Base-by-base conservation (phyloP, 768 basidiomycete species). In the Harrya chromipes region DNA sequence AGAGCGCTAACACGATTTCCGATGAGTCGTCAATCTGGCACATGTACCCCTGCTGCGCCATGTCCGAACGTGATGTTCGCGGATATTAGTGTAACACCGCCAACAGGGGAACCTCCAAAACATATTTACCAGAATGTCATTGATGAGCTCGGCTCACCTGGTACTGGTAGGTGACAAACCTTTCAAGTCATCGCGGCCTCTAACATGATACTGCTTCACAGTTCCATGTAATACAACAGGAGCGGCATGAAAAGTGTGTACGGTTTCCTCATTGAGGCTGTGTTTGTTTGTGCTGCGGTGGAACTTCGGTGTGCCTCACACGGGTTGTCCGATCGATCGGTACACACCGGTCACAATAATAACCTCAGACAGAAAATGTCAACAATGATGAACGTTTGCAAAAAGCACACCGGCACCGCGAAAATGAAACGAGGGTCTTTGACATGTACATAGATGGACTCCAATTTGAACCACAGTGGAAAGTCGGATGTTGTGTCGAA, bases 21-120 rank as follows among this genome's bases (percentile, higher is more conserved):
- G 1, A 33, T 11, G 33, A 26, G 64, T 75, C 74, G 57, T 43
- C 69, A 47, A 40, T 40, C 26, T 51, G 38, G 34, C 75, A 53
- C 81, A 80, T 63, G 79, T 23, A 23, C 4, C 23, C 23, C 23
- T 23, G 23, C 23, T 23, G 23, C 6, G 76, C 73, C 72, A n/a
- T 80, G 80, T 52, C 63, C 69, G 12, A 62, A 73, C 41, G 72
- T 80, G 20, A 57, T 58, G 0, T 81, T 80, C 57, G 38, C 60
- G 5, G 61, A 70, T 38, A 76, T 78, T 43, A 58, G 71, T 41
- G 66, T 80, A 20, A 49, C 55, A 5, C 8, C 8, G 26, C 26
- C 26, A 26, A 6, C 26, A 26, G 26, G 63, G 53, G 46, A 8
- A 26, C 26, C 67, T 4, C 65, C 72, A 6, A 59, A 61, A 39